These are phyloP conservation scores for Lumnitzera littorea DNA, from an alignment of 345 rosid species.

Conservation along the genomic window DNA sequence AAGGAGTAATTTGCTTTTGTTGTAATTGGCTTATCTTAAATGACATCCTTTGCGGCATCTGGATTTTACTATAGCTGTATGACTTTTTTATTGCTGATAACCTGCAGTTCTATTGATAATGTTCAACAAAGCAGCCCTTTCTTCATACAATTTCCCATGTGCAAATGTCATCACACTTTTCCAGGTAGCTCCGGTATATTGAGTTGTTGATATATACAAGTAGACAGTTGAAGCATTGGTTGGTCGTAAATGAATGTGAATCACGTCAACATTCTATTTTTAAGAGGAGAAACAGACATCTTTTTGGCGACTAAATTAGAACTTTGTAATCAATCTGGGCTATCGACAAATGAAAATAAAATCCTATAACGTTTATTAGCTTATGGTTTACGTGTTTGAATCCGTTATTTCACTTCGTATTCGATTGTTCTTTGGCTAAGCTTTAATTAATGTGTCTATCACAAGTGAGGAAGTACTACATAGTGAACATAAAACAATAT, in stretches of 20 bases:
- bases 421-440: no score
- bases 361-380: no score
- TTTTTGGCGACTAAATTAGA: no score
- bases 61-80: neutral
- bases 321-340: no score
- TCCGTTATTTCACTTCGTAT: no score
- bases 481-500: no score
- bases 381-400: no score
- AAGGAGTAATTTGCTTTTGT: no score
- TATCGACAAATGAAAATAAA: no score
- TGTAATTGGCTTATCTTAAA: neutral
- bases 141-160: conserved; percentile 52
- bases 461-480: no score
- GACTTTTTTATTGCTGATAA: conserved; percentile 5
- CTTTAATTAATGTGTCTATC: no score
- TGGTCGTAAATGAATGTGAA: neutral
- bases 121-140: conserved; percentile 72
- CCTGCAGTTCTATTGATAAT: conserved; percentile 62
- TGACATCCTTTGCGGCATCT: neutral
- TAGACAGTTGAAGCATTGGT: neutral
- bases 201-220: neutral
- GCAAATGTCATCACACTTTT: conserved; percentile 62
- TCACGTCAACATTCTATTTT: neutral
- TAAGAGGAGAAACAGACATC: no score
- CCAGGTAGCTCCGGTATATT: conserved; percentile 32